Conservation (phyloP, 2,329 filamentous ascomycete genomes). For the Ceratocystis colombiana region DNA sequence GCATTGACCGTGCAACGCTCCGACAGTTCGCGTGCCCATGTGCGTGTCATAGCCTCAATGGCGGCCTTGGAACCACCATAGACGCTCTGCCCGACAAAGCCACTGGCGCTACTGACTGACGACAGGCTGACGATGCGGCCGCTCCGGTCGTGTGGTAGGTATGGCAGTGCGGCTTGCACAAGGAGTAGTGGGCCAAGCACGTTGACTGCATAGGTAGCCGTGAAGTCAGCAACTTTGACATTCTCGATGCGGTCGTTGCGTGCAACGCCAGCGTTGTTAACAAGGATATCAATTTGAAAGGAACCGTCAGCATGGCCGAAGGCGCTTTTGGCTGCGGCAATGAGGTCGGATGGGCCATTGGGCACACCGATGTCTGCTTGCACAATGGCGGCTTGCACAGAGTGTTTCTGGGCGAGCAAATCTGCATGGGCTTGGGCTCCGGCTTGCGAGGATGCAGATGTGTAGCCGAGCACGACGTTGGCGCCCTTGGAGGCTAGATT, state of each 20-base stretch:
- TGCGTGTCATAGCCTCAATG: constrained; percentile 49
- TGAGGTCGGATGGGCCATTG: constrained; percentile 49
- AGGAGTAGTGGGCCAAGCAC: constrained; percentile 72
- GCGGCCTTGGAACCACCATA: constrained; percentile 51
- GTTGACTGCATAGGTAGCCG: constrained; percentile 65
- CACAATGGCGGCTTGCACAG: constrained; percentile 50
- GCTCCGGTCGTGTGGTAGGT: constrained; percentile 58
- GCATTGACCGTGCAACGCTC: constrained; percentile 47
- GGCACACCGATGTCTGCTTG: constrained; percentile 62
- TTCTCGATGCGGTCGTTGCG: constrained; percentile 56
- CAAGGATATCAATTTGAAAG: constrained; percentile 67
- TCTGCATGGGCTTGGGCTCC: constrained; percentile 52
- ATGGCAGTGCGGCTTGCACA: constrained; percentile 59
- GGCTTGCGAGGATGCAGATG: constrained; percentile 36
- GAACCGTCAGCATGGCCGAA: constrained; percentile 40
- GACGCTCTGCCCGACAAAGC: constrained; percentile 46
- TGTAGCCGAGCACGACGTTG: constrained; percentile 62
- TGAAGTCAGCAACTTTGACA: constrained; percentile 56
- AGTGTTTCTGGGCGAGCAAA: constrained; percentile 47
- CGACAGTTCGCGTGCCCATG: constrained; percentile 48
- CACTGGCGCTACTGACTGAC: constrained; percentile 44
- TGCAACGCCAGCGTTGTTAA: constrained; percentile 75
- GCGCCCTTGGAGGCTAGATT: constrained; percentile 64
- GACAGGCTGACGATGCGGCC: constrained; percentile 48
- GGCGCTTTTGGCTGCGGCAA: constrained; percentile 49